Percentiles rank a stretch among this genome's conserved stretches.
phyloP scores from a whole-genome alignment of 768 basidiomycete genomes.

The Kwoniella sp. region DNA sequence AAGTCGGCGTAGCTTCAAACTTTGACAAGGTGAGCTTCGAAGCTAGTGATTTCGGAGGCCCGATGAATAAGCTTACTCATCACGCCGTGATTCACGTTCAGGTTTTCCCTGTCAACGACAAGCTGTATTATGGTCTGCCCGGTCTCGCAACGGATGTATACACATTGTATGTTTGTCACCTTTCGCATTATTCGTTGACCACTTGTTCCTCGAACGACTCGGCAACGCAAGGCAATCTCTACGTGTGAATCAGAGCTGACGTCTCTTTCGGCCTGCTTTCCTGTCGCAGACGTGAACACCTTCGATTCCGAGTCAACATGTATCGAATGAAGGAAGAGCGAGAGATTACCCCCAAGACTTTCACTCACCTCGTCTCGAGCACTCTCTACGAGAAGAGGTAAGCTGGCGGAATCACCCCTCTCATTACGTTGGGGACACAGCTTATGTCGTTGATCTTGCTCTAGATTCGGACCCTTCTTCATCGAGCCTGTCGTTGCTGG shows the following conservation, averaged over 20 bases:
- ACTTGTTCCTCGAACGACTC: no score
- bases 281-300: slow-evolving; percentile 71
- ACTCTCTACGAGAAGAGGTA: slow-evolving; percentile 88
- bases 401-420: slow-evolving; percentile 15
- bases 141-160: slow-evolving; percentile 91
- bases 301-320: slow-evolving; percentile 96
- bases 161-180: slow-evolving; percentile 72
- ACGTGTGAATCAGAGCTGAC: no score
- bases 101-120: slow-evolving; percentile 93
- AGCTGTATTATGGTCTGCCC: slow-evolving; percentile 85
- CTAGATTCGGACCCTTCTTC: slow-evolving; percentile 86
- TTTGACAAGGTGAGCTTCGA: slow-evolving; percentile 78
- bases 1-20: slow-evolving; percentile 81
- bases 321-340: slow-evolving; percentile 99
- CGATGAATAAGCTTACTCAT: slow-evolving; percentile 13
- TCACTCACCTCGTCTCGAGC: slow-evolving; percentile 90
- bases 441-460: not conserved
- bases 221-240: no score
- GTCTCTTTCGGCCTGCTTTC: no score
- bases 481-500: slow-evolving; percentile 96
- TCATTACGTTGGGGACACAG: not conserved
- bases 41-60: not conserved
- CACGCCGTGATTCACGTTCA: slow-evolving; percentile 49
- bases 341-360: slow-evolving; percentile 92
- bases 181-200: no score